phyloP scores from a whole-genome alignment of 1,284 basidiomycete species.

The Papiliotrema terrestris region DNA sequence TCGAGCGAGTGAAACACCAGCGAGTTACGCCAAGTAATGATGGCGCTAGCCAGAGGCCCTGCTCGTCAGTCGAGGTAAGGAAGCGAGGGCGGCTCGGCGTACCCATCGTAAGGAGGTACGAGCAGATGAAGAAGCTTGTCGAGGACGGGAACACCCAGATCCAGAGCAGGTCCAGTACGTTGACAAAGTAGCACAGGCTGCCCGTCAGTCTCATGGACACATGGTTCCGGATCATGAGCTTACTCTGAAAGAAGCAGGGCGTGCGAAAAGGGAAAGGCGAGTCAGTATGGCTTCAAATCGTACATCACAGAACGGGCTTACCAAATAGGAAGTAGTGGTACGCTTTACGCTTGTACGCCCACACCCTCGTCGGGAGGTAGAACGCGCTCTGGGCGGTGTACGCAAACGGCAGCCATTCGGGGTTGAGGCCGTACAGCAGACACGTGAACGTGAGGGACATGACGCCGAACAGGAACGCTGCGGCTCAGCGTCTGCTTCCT shows the following conservation, averaged over 20 bases:
- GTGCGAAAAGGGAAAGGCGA: background rate
- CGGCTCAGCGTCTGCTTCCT: background rate
- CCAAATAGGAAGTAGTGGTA: constrained; percentile 96
- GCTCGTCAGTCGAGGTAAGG: constrained; percentile 11
- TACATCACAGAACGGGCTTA: constrained; percentile 19
- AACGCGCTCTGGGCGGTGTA: constrained; percentile 66
- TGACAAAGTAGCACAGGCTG: constrained; percentile 77
- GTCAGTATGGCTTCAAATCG: too few relatives aligned
- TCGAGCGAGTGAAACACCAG: constrained; percentile 94
- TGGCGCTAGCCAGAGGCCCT: constrained; percentile 81
- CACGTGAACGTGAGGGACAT: constrained; percentile 79
- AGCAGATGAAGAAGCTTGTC: constrained; percentile 72
- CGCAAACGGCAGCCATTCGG: constrained; percentile 62
- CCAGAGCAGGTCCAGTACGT: constrained; percentile 81
- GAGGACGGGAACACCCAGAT: constrained; percentile 77
- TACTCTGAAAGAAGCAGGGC: background rate
- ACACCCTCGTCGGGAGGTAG: constrained; percentile 75
- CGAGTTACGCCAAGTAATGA: constrained; percentile 92
- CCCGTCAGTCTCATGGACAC: too few relatives aligned
- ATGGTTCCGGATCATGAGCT: too few relatives aligned
- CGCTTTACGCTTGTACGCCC: constrained; percentile 75
- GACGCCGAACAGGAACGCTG: constrained; percentile 84
- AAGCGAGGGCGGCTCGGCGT: constrained; percentile 8
- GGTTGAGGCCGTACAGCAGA: constrained; percentile 74
- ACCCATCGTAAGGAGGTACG: constrained; percentile 80